phyloP scores from a whole-genome alignment of 176 grass and related monocot species.

The Eremochloa ophiuroides region DNA sequence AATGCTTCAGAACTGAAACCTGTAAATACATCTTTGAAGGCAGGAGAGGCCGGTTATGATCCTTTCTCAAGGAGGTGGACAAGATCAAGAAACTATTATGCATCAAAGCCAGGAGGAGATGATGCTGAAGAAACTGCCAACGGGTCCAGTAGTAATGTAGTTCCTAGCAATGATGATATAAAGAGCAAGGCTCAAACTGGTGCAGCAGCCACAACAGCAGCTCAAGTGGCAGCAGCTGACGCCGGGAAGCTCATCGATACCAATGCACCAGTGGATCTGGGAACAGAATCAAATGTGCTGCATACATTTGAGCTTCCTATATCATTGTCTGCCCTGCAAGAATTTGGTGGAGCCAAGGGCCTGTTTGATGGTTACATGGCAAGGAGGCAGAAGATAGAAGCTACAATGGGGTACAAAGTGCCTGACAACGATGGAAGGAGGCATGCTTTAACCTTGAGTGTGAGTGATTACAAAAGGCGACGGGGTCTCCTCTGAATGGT shows the following conservation, averaged over 20 bases:
- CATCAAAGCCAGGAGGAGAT: slow-evolving; percentile 51
- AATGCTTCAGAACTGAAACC: slow-evolving; percentile 92
- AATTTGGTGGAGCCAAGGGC: slow-evolving; percentile 66
- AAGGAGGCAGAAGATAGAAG: slow-evolving; percentile 79
- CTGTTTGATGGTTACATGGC: slow-evolving; percentile 67
- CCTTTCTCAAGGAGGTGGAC: slow-evolving; percentile 98
- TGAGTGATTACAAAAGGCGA: slow-evolving; percentile 73
- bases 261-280: slow-evolving; percentile 75
- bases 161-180: slow-evolving; percentile 21
- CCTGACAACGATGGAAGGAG: slow-evolving; percentile 69
- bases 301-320: slow-evolving; percentile 87
- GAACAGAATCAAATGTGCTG: slow-evolving; percentile 62
- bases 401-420: slow-evolving; percentile 61
- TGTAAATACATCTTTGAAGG: slow-evolving; percentile 76
- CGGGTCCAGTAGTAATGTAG: slow-evolving; percentile 5
- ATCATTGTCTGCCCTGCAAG: slow-evolving; percentile 61
- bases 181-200: slow-evolving; percentile 39
- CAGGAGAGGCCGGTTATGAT: slow-evolving; percentile 93
- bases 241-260: slow-evolving; percentile 88
- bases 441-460: slow-evolving; percentile 65
- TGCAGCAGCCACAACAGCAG: slow-evolving; percentile 55
- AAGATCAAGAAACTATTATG: slow-evolving; percentile 86
- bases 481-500: slow-evolving; percentile 61
- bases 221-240: slow-evolving; percentile 74
- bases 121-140: slow-evolving; percentile 42